Conservation (phyloP, 1,284 basidiomycete species). For the Apiotrichum porosum region DNA sequence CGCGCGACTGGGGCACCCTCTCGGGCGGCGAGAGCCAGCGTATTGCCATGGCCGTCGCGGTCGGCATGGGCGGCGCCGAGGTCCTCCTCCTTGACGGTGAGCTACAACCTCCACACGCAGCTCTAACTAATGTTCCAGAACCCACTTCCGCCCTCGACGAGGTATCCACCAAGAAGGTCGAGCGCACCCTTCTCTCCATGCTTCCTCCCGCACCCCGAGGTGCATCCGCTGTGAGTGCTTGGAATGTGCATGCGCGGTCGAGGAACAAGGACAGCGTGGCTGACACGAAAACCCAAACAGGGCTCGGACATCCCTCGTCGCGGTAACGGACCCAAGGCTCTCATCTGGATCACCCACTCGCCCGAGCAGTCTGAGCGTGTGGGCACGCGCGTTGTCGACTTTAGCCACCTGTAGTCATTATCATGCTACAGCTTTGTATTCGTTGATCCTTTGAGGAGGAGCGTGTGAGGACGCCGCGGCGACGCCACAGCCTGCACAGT, state of each 20-base stretch:
- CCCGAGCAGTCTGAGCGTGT: constrained; percentile 69
- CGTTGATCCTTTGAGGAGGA: too few species aligned
- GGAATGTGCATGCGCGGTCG: not conserved
- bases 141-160: constrained; percentile 80
- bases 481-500: too few species aligned
- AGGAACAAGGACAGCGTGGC: constrained; percentile 1
- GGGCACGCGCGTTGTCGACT: constrained; percentile 54
- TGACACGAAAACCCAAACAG: too few species aligned
- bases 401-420: not conserved
- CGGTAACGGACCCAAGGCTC: constrained; percentile 55
- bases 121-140: constrained; percentile 52
- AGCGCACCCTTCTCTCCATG: constrained; percentile 57
- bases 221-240: too few species aligned
- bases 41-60: constrained; percentile 66
- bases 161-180: constrained; percentile 61
- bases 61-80: constrained; percentile 68
- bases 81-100: constrained; percentile 76
- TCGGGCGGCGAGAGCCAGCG: constrained; percentile 80
- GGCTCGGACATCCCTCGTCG: constrained; percentile 10
- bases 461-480: too few species aligned
- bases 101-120: constrained; percentile 21
- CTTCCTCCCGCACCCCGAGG: constrained; percentile 40
- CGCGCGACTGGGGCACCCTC: constrained; percentile 67
- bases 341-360: constrained; percentile 83
- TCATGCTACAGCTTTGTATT: too few species aligned